These are phyloP conservation scores for Trifolium repens DNA, from an alignment of 306 rosid species.

Conservation along the genomic window DNA sequence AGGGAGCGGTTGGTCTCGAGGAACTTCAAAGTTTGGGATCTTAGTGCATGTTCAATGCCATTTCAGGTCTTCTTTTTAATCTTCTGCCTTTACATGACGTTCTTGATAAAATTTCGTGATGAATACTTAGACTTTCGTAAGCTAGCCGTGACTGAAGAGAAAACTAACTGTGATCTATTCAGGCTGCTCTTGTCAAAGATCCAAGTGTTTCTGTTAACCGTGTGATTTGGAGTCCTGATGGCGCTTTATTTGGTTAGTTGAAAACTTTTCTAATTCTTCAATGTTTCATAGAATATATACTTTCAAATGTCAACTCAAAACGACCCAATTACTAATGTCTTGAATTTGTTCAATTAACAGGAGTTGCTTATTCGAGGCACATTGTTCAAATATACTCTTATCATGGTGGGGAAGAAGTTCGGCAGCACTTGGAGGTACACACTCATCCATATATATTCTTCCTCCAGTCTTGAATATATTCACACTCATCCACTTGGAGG, in stretches of 20 bases:
- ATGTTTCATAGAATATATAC: constrained; percentile 21
- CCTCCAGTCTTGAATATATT: too few relatives aligned
- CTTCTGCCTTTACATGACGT: background rate
- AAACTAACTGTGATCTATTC: constrained; percentile 46
- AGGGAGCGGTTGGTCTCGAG: constrained; percentile 78
- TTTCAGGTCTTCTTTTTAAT: constrained; percentile 68
- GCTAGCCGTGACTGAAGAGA: constrained; percentile 29
- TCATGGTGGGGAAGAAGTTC: constrained; percentile 69
- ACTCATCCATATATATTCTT: background rate
- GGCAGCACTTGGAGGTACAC: constrained; percentile 86
- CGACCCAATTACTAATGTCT: constrained; percentile 12
- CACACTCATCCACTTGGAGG: background rate
- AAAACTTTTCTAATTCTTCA: constrained; percentile 31
- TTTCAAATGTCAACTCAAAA: constrained; percentile 12
- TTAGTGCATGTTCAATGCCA: constrained; percentile 83
- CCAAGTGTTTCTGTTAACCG: constrained; percentile 96
- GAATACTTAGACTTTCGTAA: constrained; percentile 13
- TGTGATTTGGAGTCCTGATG: constrained; percentile 98
- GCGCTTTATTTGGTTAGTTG: constrained; percentile 83
- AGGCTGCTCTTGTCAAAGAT: constrained; percentile 94
- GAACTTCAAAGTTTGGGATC: constrained; percentile 97
- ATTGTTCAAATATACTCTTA: constrained; percentile 95
- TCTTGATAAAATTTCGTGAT: constrained; percentile 15
- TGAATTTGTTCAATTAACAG: constrained; percentile 49
- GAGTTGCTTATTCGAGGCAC: constrained; percentile 97